Base-by-base conservation (phyloP, 225 moss, liverwort and hornwort species). In the Marchantia polymorpha region DNA sequence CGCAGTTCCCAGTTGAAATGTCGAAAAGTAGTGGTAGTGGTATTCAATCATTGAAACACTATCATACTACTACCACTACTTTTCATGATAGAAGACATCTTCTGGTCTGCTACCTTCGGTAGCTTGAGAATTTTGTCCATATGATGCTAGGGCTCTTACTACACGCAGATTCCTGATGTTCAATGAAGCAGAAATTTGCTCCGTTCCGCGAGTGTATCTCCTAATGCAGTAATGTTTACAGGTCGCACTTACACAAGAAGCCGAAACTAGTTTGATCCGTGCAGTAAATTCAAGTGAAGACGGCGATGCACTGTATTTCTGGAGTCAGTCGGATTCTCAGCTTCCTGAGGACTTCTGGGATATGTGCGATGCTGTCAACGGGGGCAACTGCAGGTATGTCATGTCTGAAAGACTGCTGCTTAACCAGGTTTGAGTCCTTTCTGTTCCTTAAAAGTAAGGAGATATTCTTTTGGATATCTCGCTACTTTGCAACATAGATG, bases 271-370 rank as follows among this genome's bases (percentile, higher is more conserved):
- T 67, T 86, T 99, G 75, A 67, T 73, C 54, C 77, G 80, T 82
- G 93, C 87, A 68, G 84, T 92, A 46, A 88, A 81, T 30, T 77
- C 10, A 47, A 89, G 85, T 53, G 76, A 54, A 25, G 79, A 93
- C 70, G 95, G 93, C 66, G 99, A 95, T 82, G 89, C 95, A 64
- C 83, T 99, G 31, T 99, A 99, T 84, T 99, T 95, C 82, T 99
- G 99, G 99, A 92, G 90, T 52, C 90, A 80, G 82, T 72, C 81
- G 39, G 82, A 82, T 52, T 84, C 83, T 29, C 54, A 80, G 71
- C 82, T 86, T 53, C 80, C 81, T 75, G 75, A 83, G 77, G 92
- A 93, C 50, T 99, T 95, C 66, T 99, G 99, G 99, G 77, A 73
- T 12, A 82, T 88, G 75, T 99, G 99, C 76, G 91, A 99, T 73